Evolutionary conservation across 192 early-diverging fungal species (phyloP).

Genomic region (Irineochytrium annulatum): DNA sequence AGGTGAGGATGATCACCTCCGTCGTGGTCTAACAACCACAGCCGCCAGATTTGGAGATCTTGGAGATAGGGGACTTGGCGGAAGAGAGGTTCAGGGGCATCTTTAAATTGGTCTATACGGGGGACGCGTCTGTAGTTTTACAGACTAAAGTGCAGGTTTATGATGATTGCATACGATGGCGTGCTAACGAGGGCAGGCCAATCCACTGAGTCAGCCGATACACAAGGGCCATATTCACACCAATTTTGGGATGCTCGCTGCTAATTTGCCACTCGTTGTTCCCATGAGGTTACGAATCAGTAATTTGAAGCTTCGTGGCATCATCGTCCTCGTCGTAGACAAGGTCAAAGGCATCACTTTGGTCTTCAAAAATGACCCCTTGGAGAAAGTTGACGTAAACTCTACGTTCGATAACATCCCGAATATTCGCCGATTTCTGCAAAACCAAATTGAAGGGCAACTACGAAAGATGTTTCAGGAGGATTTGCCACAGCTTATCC

Average conservation of each 20-base stretch:
- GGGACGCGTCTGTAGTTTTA: constrained; percentile 87
- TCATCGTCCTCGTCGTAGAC: constrained; percentile 90
- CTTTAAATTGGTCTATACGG: constrained; percentile 90
- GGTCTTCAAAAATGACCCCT: constrained; percentile 95
- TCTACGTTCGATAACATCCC: constrained; percentile 97
- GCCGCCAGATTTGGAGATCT: constrained; percentile 94
- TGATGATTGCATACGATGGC: background rate
- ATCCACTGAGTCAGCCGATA: constrained; percentile 51
- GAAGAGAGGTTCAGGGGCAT: constrained; percentile 90
- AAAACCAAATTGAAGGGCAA: constrained; percentile 85
- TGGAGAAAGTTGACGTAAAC: constrained; percentile 88
- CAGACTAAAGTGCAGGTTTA: constrained; percentile 90
- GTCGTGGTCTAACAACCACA: constrained; percentile 22
- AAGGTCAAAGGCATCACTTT: constrained; percentile 92
- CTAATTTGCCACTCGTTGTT: constrained; percentile 89
- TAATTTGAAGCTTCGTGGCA: constrained; percentile 82
- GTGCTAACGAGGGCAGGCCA: constrained; percentile 50
- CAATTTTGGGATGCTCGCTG: constrained; percentile 61
- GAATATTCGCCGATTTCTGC: constrained; percentile 80
- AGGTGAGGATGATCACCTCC: constrained; percentile 31
- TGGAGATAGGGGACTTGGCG: constrained; percentile 96
- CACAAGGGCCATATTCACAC: constrained; percentile 3
- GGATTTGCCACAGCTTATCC: constrained; percentile 88
- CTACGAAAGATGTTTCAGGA: constrained; percentile 89
- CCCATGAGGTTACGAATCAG: constrained; percentile 93